Evolutionary conservation across 108 stramenopile genomes (phyloP), one percentile per base, ranked within the genome.

Genomic region (Nannochloropsis salina): DNA sequence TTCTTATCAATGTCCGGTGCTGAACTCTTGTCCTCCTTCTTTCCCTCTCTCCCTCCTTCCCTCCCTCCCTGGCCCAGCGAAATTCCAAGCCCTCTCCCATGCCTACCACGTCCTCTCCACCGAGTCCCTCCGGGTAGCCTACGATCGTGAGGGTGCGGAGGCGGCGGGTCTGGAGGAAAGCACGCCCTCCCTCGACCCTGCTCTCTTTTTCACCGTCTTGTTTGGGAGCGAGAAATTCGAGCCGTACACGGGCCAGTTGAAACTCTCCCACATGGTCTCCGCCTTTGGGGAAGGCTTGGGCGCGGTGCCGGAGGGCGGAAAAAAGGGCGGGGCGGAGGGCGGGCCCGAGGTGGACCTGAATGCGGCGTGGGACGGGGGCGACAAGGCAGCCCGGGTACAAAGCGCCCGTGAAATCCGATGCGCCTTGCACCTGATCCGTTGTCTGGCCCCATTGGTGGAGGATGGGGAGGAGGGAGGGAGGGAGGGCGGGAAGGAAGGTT

Each of bases 91-190:
- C 41, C 82, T 97, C 18, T 94, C 95, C 15, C 94, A 95, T 84
- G 97, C 97, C 43, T 97, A 97, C 87, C 97, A 96, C 87, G 88
- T 95, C 8, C 90, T 97, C 10, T 92, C 92, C 41, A 92, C 94
- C 85, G 94, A 95, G 43, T 90, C 94, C 86, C 91, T 90, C 11
- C 92, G 97, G 61, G 94, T 93, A 42, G 87, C 89, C 22, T 97
- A 97, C 87, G 97, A 97, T 85, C 91, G 93, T 82, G 91, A 95
- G 90, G 96, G 95, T 45, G 22, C 45, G 21, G 90, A 85, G 10
- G 85, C 44, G 43, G 86, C 41, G 40, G 88, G 80, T 22, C 6
- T 85, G 79, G 86, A 87, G 4, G 86, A 44, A 5, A 51, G 47
- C 47, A 51, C 12, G 47, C 86, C 86, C 2, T 40, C 21, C 42